Evolutionary conservation across 345 rosid species (phyloP).

Genomic region (Excoecaria cochinchinensis): DNA sequence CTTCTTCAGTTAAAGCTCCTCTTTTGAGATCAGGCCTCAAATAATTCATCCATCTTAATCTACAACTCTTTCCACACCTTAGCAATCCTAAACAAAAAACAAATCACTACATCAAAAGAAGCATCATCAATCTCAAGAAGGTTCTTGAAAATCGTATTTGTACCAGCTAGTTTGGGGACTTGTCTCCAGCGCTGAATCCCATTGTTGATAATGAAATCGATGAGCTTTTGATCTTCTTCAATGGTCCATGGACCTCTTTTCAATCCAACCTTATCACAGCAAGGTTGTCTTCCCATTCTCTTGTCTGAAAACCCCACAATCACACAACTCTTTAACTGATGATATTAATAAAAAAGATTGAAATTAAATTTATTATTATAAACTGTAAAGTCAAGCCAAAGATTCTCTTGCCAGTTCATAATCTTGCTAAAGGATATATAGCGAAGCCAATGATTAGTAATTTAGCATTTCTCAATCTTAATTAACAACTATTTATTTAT

Average conservation of each 20-base stretch:
- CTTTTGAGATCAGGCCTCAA: constrained; percentile 27
- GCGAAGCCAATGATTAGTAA: not conserved
- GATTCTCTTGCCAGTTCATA: constrained; percentile 16
- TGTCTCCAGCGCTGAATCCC: constrained; percentile 21
- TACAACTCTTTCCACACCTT: constrained; percentile 28
- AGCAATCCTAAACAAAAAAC: not conserved
- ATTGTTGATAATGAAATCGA: constrained; percentile 12
- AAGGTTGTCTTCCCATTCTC: constrained; percentile 21
- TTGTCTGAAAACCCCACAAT: too few relatives aligned
- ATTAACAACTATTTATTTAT: not conserved
- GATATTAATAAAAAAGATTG: too few relatives aligned
- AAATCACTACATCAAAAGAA: not conserved
- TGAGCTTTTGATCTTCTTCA: constrained; percentile 21
- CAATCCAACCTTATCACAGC: constrained; percentile 17
- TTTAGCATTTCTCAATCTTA: too few relatives aligned
- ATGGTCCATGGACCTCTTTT: constrained; percentile 24
- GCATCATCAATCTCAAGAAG: too few relatives aligned
- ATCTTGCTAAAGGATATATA: not conserved
- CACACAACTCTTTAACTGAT: too few relatives aligned
- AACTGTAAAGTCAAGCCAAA: constrained; percentile 16
- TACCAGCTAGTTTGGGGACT: constrained; percentile 28
- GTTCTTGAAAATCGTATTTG: too few relatives aligned
- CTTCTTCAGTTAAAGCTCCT: constrained; percentile 17
- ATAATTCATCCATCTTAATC: constrained; percentile 28
- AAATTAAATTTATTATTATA: not conserved